Percentiles rank a stretch among this genome's conserved stretches.
Conservation (phyloP, 768 basidiomycete species). For the Tulasnella sp. region DNA sequence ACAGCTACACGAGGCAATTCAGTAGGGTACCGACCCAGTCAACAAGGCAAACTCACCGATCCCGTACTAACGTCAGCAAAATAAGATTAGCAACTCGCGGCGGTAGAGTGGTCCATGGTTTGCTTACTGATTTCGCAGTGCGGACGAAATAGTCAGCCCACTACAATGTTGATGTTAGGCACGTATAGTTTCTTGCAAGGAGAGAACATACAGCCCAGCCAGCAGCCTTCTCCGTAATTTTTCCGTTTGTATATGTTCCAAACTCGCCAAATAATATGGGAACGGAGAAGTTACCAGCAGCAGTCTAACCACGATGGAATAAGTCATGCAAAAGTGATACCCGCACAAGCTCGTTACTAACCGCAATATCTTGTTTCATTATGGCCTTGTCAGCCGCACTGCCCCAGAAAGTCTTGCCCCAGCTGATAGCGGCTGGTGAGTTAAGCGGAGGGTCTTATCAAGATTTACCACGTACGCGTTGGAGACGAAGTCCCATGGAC, state of each 20-base stretch:
- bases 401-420: not conserved
- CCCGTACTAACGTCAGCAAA: too few relatives aligned
- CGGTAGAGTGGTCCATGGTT: too few relatives aligned
- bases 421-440: not conserved
- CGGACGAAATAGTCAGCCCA: constrained; percentile 5
- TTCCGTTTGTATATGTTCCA: not conserved
- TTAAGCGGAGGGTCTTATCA: too few relatives aligned
- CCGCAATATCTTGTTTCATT: not conserved
- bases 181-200: not conserved
- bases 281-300: not conserved
- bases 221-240: not conserved
- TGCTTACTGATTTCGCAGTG: too few relatives aligned
- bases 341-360: not conserved
- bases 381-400: not conserved
- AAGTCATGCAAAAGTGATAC: not conserved
- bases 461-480: constrained; percentile 1
- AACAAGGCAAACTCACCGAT: too few relatives aligned
- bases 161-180: not conserved
- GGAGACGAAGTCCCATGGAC: not conserved
- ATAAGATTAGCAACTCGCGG: too few relatives aligned
- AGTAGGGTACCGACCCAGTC: too few relatives aligned
- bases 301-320: not conserved
- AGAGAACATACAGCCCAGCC: not conserved
- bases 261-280: not conserved
- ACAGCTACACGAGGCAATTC: too few relatives aligned